These are phyloP conservation scores for Paracorniculantispora psalliotae DNA, from an alignment of 2,329 filamentous ascomycete species.

Conservation along the genomic window DNA sequence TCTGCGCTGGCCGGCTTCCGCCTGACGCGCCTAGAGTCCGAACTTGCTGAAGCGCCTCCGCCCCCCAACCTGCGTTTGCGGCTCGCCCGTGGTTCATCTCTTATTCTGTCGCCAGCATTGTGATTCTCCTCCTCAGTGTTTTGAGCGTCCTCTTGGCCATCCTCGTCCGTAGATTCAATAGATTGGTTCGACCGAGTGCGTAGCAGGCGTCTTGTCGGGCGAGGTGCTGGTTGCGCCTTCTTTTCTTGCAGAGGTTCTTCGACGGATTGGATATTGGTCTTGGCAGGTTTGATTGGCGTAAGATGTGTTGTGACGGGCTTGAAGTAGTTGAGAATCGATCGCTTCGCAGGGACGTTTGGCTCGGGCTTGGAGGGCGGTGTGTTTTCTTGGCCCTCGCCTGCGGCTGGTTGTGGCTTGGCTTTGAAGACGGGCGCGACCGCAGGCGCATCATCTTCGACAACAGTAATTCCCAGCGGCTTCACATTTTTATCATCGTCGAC, in stretches of 20 bases:
- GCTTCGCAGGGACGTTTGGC: constrained; percentile 18
- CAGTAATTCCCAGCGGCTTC: neutral
- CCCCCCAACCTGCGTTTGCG: neutral
- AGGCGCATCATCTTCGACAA: neutral
- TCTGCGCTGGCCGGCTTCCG: constrained; percentile 15
- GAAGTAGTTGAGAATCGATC: constrained; percentile 39
- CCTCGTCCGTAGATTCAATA: constrained; percentile 7
- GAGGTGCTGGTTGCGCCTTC: neutral
- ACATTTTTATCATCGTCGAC: neutral
- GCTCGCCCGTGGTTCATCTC: neutral
- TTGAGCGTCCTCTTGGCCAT: neutral
- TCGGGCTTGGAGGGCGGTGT: neutral
- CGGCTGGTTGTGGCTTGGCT: neutral
- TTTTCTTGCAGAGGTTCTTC: neutral
- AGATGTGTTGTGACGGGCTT: constrained; percentile 21
- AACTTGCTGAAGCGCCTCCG: neutral
- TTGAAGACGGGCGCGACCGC: neutral
- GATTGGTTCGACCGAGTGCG: constrained; percentile 22
- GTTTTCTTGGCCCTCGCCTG: neutral
- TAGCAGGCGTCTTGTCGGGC: constrained; percentile 23
- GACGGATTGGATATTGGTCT: neutral
- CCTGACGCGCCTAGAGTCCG: constrained; percentile 12
- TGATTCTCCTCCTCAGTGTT: neutral
- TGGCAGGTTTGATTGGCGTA: neutral
- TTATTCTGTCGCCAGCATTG: neutral